phyloP scores from a whole-genome alignment of 192 early-diverging fungal species.

The Gonapodya sp. region DNA sequence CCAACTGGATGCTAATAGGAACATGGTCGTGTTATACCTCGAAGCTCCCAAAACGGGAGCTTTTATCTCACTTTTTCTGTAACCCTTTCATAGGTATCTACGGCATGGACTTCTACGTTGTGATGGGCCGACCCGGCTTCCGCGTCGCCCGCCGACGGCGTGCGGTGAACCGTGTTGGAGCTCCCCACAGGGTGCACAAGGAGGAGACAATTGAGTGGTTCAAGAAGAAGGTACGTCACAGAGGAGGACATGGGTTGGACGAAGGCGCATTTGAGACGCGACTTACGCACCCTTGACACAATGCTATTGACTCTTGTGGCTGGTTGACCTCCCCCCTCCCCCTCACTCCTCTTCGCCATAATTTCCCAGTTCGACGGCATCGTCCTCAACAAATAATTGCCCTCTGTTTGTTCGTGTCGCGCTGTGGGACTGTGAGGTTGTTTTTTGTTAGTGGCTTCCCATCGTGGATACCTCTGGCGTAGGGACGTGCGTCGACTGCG shows the following conservation, averaged over 20 bases:
- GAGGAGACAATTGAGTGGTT: slow-evolving; percentile 97
- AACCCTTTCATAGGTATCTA: slow-evolving; percentile 24
- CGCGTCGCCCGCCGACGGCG: slow-evolving; percentile 91
- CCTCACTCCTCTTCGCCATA: no score
- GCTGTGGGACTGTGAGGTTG: no score
- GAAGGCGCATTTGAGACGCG: not conserved
- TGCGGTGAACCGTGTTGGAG: slow-evolving; percentile 70
- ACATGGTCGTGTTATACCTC: no score
- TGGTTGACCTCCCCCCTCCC: no score
- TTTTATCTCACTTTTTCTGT: no score
- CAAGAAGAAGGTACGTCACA: slow-evolving; percentile 93
- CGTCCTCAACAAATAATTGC: slow-evolving; percentile 68
- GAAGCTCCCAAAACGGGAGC: no score
- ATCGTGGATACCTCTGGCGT: no score
- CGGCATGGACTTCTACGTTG: slow-evolving; percentile 98
- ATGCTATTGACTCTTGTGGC: slow-evolving; percentile 5
- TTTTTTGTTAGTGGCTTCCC: no score
- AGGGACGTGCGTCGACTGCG: no score
- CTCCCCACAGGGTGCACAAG: slow-evolving; percentile 85
- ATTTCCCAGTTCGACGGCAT: slow-evolving; percentile 69
- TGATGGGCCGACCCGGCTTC: slow-evolving; percentile 96
- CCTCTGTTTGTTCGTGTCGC: no score
- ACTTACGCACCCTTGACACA: not conserved
- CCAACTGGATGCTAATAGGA: no score
- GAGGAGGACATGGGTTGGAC: no score